phyloP scores from a whole-genome alignment of 2,329 filamentous ascomycete genomes.

The Talaromyces sp. region DNA sequence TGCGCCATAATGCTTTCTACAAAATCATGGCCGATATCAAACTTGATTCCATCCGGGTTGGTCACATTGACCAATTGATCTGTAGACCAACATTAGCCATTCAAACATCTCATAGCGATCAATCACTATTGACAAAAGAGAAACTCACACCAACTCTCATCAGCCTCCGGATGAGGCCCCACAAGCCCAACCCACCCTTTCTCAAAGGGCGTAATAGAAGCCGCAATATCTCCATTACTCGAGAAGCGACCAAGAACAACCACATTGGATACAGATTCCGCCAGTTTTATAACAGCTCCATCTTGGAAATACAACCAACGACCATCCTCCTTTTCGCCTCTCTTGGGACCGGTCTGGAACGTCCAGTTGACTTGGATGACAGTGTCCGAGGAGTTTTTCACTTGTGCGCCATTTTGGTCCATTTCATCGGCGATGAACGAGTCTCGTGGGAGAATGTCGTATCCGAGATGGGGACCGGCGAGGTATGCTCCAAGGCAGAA shows the following conservation, averaged over 20 bases:
- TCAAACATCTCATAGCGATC: neutral
- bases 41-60: neutral
- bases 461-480: neutral
- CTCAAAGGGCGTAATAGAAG: neutral
- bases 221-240: neutral
- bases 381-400: neutral
- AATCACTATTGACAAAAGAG: neutral
- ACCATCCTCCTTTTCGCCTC: neutral
- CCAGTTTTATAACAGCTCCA: neutral
- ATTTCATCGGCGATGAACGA: neutral
- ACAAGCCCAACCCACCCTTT: neutral
- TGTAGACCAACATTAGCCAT: neutral
- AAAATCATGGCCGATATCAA: neutral
- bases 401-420: neutral
- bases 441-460: neutral
- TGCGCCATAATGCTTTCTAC: neutral
- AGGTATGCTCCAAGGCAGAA: conserved; percentile 10
- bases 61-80: neutral
- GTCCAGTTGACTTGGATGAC: neutral
- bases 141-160: neutral
- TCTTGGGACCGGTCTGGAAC: neutral
- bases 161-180: neutral
- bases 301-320: neutral
- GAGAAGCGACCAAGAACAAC: neutral
- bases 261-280: neutral